Conservation (phyloP, 2,329 filamentous ascomycete genomes). For the Colletotrichum lini region DNA sequence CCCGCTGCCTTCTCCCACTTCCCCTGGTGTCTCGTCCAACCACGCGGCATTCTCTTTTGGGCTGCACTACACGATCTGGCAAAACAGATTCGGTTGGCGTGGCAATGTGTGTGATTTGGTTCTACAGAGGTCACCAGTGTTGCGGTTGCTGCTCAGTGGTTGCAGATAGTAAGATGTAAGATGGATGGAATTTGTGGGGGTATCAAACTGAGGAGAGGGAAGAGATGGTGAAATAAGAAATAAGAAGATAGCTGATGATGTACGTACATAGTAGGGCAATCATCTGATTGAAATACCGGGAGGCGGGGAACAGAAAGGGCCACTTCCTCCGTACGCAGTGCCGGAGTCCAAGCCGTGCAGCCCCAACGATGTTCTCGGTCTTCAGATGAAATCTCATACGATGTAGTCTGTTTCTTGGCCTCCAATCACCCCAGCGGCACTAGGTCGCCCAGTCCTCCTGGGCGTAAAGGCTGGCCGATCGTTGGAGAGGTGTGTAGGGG, state of each 20-base stretch:
- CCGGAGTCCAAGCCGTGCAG: constrained; percentile 6
- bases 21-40: constrained; percentile 1
- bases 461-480: neutral
- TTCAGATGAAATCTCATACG: constrained; percentile 11
- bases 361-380: neutral
- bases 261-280: neutral
- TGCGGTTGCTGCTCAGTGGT: neutral
- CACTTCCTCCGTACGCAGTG: constrained; percentile 13
- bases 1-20: neutral
- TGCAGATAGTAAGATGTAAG: constrained; percentile 8
- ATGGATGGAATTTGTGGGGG: constrained; percentile 1
- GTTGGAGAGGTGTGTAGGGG: constrained; percentile 7
- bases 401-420: neutral
- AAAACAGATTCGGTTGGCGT: neutral
- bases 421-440: neutral
- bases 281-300: constrained; percentile 16
- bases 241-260: neutral
- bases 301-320: constrained; percentile 15
- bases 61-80: constrained; percentile 5
- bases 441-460: constrained; percentile 5
- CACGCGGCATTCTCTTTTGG: constrained; percentile 14
- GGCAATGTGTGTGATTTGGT: constrained; percentile 10
- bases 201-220: neutral
- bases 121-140: constrained; percentile 17
- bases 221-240: constrained; percentile 4